These are phyloP conservation scores for Lachnellula cervina DNA, from an alignment of 2,329 filamentous ascomycete genomes.

Conservation along the genomic window DNA sequence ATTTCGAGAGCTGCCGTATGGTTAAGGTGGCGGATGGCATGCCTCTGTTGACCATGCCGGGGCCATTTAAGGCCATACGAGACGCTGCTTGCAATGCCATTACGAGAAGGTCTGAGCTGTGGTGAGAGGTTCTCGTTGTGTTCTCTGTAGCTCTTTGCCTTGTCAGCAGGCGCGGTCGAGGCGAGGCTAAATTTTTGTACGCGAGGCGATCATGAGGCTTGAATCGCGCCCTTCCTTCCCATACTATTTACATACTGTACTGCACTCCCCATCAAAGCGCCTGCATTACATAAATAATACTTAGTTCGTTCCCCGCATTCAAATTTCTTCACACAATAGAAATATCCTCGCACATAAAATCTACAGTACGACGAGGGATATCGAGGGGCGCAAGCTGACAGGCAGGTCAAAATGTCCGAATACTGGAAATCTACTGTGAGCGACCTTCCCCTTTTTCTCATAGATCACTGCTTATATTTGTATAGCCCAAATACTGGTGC, in stretches of 20 bases:
- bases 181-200: slow-evolving; percentile 19
- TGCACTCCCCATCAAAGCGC: background rate
- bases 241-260: background rate
- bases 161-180: slow-evolving; percentile 6
- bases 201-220: slow-evolving; percentile 14
- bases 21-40: slow-evolving; percentile 12
- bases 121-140: slow-evolving; percentile 5
- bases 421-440: slow-evolving; percentile 92
- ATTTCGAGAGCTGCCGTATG: slow-evolving; percentile 2
- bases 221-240: background rate
- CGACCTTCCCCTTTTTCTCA: background rate
- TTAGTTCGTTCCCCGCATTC: background rate
- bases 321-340: too few species aligned
- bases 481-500: slow-evolving; percentile 86
- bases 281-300: background rate
- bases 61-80: slow-evolving; percentile 20
- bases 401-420: slow-evolving; percentile 67
- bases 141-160: slow-evolving; percentile 1
- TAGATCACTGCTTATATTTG: slow-evolving; percentile 12
- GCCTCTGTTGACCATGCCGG: slow-evolving; percentile 17
- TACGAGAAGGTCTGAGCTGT: background rate
- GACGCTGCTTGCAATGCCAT: slow-evolving; percentile 24
- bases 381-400: background rate
- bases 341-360: background rate
- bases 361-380: background rate